Base-by-base conservation (phyloP, 768 basidiomycete genomes). In the Tremella yokohamensis region DNA sequence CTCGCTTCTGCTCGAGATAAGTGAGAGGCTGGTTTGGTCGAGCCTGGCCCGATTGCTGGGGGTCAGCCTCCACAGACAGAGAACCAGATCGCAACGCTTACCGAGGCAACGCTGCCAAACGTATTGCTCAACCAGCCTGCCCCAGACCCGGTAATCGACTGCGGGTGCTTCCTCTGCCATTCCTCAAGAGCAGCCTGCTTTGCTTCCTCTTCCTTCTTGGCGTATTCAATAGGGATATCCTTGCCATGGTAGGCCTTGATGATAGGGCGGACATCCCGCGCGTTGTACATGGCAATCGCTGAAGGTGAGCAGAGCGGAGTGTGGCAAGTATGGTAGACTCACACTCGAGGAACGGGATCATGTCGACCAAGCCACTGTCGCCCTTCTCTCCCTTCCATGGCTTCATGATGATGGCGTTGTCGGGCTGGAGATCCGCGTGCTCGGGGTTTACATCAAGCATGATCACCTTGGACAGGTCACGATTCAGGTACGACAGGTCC, bases 301-400 rank as follows among this genome's bases (percentile, higher is more conserved):
- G 58, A 8, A 40, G 9, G 26, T 60, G 29, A 60, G 26, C 39
- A 49, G 29, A 11, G 29, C 3, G 11, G 16, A n/a, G 39, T 45
- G 11, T 2, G 19, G n/a, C 45, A 37, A 16, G 7, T 49, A 2
- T 24, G 1, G 3, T 16, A 29, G 8, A 78, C 82, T 54, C 68
- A 81, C 91, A 91, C 80, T 98, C 96, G 3, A 99, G 82, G 85
- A 98, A 97, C 0, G 94, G 94, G 64, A 99, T 92, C 82, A 97
- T 83, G n/a, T 85, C 86, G 18, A 97, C 76, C 40, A 98, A 83
- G 0, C 88, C 90, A 62, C 80, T 69, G 74, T 86, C 85, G 76
- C 86, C 78, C 0, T 84, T 79, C 52, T 86, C 83, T 1, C 93
- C 94, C 0, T 84, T 83, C 96, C 96, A 99, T 64, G 85, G 85